phyloP scores from a whole-genome alignment of 75 land plant genomes.

The Selaginella tamariscina region DNA sequence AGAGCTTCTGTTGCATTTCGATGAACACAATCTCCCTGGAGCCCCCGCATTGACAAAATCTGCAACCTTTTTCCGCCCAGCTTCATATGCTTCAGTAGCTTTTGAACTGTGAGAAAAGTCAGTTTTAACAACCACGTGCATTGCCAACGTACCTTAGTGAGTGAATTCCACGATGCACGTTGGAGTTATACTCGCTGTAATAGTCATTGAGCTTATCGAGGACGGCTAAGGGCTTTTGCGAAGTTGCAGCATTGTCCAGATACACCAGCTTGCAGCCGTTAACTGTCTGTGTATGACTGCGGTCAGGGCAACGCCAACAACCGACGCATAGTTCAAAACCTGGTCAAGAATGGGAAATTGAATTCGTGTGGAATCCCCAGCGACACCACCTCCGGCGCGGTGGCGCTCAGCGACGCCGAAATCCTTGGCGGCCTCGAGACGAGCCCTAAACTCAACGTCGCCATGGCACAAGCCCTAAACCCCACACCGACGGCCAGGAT shows the following conservation, averaged over 20 bases:
- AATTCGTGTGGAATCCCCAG: neutral
- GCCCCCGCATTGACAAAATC: slow-evolving; percentile 69
- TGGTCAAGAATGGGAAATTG: slow-evolving; percentile 16
- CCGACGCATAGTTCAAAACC: neutral
- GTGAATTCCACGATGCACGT: slow-evolving; percentile 91
- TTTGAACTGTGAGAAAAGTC: slow-evolving; percentile 41
- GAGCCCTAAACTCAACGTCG: neutral
- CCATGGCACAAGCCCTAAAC: neutral
- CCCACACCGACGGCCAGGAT: neutral
- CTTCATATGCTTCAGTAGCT: slow-evolving; percentile 76
- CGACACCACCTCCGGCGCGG: neutral
- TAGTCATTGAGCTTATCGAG: slow-evolving; percentile 46
- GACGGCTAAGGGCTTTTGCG: slow-evolving; percentile 72
- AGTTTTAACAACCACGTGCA: neutral
- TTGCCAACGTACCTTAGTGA: slow-evolving; percentile 40
- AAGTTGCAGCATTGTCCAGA: slow-evolving; percentile 90
- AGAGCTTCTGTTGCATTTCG: slow-evolving; percentile 93
- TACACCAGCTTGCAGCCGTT: slow-evolving; percentile 71
- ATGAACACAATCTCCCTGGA: slow-evolving; percentile 68
- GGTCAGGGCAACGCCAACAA: neutral
- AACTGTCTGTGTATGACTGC: slow-evolving; percentile 35
- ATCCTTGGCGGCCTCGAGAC: neutral
- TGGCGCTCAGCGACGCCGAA: neutral
- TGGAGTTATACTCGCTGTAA: slow-evolving; percentile 61
- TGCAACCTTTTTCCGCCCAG: slow-evolving; percentile 73